phyloP scores from a whole-genome alignment of 2,329 filamentous ascomycete genomes.

The Paracorniculantispora psalliotae region DNA sequence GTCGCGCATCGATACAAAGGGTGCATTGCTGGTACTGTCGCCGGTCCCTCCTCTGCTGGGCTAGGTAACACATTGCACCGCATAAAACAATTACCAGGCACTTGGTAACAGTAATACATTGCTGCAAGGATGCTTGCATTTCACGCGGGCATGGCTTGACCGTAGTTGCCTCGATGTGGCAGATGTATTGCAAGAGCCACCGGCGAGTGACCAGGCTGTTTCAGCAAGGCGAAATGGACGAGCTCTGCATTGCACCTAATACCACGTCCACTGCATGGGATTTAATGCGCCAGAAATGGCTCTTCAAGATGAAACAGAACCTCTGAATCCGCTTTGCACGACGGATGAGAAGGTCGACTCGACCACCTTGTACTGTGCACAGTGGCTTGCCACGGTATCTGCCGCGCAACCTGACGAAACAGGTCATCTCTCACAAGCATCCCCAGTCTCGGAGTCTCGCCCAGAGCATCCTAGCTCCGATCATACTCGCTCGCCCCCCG shows the following conservation, averaged over 20 bases:
- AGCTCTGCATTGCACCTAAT: too few species aligned
- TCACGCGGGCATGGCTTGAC: background rate
- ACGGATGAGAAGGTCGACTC: background rate
- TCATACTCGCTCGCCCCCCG: background rate
- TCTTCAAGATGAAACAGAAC: background rate
- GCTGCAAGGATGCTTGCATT: background rate
- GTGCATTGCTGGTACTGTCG: too few species aligned
- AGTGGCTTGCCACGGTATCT: slow-evolving; percentile 4
- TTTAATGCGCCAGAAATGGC: background rate
- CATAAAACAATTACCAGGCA: too few species aligned
- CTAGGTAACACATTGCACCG: too few species aligned
- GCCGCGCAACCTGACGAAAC: background rate
- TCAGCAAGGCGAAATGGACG: too few species aligned
- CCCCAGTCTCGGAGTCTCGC: background rate
- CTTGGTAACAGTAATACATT: background rate
- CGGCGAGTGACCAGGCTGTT: background rate
- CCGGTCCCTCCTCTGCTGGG: too few species aligned
- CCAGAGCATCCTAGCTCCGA: background rate
- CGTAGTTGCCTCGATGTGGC: background rate
- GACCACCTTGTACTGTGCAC: background rate
- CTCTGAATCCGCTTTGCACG: background rate
- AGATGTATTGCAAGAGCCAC: background rate
- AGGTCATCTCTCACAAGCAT: background rate
- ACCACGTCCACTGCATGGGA: background rate
- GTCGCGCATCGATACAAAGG: too few species aligned